A percentile compares a stretch with the other conserved stretches of the same genome.
These are phyloP conservation scores for Candida ipomoeae DNA, from an alignment of 805 yeast genomes.

Conservation along the genomic window DNA sequence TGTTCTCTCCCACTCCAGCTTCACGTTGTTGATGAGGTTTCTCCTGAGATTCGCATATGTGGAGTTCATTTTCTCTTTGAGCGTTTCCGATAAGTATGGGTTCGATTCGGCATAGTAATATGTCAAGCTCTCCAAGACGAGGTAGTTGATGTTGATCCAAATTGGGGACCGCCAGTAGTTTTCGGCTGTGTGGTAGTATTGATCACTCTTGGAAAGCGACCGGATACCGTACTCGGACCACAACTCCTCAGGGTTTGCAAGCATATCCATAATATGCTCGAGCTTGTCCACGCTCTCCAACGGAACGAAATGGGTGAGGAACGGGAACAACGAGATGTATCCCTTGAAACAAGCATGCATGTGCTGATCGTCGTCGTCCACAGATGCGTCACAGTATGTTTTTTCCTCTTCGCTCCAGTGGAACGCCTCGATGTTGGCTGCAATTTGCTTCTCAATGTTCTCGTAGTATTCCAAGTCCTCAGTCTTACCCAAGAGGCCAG, in stretches of 20 bases:
- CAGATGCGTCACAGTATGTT: slow-evolving; percentile 78
- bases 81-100: slow-evolving; percentile 23
- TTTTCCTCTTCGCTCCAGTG: slow-evolving; percentile 74
- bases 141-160: slow-evolving; percentile 89
- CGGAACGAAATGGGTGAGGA: slow-evolving; percentile 60
- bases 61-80: slow-evolving; percentile 36
- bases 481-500: slow-evolving; percentile 52
- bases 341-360: slow-evolving; percentile 82
- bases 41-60: slow-evolving; percentile 54
- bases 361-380: slow-evolving; percentile 67
- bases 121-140: slow-evolving; percentile 65
- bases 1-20: slow-evolving; percentile 63
- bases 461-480: slow-evolving; percentile 58
- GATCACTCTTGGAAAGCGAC: slow-evolving; percentile 67
- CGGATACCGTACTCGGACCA: slow-evolving; percentile 80
- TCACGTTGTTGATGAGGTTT: slow-evolving; percentile 67
- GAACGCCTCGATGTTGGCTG: slow-evolving; percentile 60
- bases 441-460: slow-evolving; percentile 51
- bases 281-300: slow-evolving; percentile 45
- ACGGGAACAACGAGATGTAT: slow-evolving; percentile 82
- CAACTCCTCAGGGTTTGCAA: slow-evolving; percentile 67
- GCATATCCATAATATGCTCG: slow-evolving; percentile 47
- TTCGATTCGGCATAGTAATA: slow-evolving; percentile 44
- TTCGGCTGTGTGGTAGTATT: slow-evolving; percentile 69
- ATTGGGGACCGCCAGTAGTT: slow-evolving; percentile 95